A percentile compares a stretch with the other conserved stretches of the same genome.
These are phyloP conservation scores for Eremomyces bilateralis DNA, from an alignment of 495 filamentous ascomycete species.

Conservation along the genomic window DNA sequence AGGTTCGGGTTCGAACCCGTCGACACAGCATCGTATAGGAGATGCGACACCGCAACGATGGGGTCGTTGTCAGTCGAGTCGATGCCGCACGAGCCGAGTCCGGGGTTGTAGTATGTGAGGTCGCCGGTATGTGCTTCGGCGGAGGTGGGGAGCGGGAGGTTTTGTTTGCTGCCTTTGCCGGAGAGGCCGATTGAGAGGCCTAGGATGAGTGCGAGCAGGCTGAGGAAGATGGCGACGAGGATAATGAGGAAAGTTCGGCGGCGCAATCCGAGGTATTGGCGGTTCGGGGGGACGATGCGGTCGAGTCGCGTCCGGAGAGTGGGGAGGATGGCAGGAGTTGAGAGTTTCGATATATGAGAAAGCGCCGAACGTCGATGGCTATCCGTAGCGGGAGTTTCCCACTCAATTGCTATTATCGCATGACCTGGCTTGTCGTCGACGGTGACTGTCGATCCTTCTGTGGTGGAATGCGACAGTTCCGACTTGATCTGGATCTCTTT, in stretches of 20 bases:
- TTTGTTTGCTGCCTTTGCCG: slow-evolving; percentile 12
- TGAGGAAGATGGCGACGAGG: slow-evolving; percentile 16
- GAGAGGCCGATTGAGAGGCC: slow-evolving; percentile 33
- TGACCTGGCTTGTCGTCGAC: too few species aligned
- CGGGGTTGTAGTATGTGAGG: slow-evolving; percentile 48
- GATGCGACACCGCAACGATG: slow-evolving; percentile 44
- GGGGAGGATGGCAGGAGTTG: too few species aligned
- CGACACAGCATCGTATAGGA: slow-evolving; percentile 40
- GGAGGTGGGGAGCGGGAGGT: slow-evolving; percentile 35
- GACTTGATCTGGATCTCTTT: too few species aligned
- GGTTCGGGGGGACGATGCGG: too few species aligned
- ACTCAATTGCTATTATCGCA: too few species aligned
- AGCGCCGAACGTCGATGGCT: too few species aligned
- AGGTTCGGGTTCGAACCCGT: slow-evolving; percentile 37
- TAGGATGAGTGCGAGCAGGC: slow-evolving; percentile 29
- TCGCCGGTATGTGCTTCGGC: slow-evolving; percentile 34
- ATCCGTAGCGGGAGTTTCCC: too few species aligned
- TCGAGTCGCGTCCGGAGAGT: too few species aligned
- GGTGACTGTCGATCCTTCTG: too few species aligned
- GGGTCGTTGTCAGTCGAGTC: slow-evolving; percentile 27
- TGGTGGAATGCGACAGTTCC: too few species aligned
- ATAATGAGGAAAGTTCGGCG: slow-evolving; percentile 23
- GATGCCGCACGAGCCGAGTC: slow-evolving; percentile 49
- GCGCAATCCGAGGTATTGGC: too few species aligned
- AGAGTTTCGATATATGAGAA: too few species aligned